phyloP scores from a whole-genome alignment of 257 asterid genomes.

The Nemophila menziesii region DNA sequence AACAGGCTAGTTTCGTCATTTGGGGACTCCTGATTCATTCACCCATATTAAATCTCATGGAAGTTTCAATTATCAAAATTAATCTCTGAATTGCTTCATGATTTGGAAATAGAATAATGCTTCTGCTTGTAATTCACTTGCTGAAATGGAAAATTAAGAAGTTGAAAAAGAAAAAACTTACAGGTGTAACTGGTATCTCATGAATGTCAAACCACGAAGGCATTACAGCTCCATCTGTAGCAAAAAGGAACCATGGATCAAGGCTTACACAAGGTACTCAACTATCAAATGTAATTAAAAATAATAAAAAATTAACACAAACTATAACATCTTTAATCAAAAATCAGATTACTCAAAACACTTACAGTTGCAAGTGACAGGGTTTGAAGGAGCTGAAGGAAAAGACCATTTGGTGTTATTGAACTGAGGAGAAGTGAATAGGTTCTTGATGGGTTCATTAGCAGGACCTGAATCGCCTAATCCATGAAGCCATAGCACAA shows the following conservation, averaged over 20 bases:
- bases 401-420: slow-evolving; percentile 71
- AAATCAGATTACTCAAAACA: background rate
- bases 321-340: background rate
- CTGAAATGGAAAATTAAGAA: background rate
- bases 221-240: slow-evolving; percentile 84
- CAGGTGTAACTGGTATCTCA: slow-evolving; percentile 82
- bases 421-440: slow-evolving; percentile 71
- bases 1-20: slow-evolving; percentile 56
- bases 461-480: slow-evolving; percentile 97
- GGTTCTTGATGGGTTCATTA: slow-evolving; percentile 74
- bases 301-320: background rate
- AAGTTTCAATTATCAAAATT: background rate
- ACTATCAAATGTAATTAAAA: background rate
- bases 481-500: slow-evolving; percentile 87
- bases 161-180: slow-evolving; percentile 30
- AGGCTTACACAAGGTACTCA: background rate
- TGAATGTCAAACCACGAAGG: slow-evolving; percentile 97
- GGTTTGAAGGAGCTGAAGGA: slow-evolving; percentile 91
- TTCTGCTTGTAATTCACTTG: background rate
- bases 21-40: slow-evolving; percentile 55
- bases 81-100: too few relatives aligned
- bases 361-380: slow-evolving; percentile 89
- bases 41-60: background rate
- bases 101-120: background rate
- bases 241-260: slow-evolving; percentile 2